phyloP scores from a whole-genome alignment of 306 rosid genomes.

The Castanospermum australe region DNA sequence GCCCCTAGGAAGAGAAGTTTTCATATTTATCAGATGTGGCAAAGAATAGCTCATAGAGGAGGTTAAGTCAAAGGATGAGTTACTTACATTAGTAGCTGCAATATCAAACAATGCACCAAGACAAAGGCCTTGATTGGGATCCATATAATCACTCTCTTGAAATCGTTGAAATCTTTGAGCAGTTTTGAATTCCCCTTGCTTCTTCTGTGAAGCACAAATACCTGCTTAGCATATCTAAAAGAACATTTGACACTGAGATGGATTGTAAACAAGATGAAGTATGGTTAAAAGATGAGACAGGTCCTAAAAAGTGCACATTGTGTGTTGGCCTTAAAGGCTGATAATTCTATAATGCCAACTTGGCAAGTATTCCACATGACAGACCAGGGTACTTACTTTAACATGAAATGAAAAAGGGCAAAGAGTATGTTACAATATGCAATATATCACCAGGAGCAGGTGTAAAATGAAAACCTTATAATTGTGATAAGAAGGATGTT shows the following conservation, averaged over 20 bases:
- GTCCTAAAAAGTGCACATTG: not conserved
- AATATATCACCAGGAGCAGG: not conserved
- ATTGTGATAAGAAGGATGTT: not conserved
- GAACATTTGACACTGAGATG: not conserved
- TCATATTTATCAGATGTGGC: not conserved
- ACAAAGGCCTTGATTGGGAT: conserved; percentile 62
- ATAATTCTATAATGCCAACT: not conserved
- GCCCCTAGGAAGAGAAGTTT: conserved; percentile 45
- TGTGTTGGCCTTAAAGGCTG: not conserved
- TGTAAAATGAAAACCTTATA: not conserved
- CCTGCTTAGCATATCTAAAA: not conserved
- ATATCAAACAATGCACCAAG: conserved; percentile 73
- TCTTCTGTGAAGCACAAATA: conserved; percentile 43
- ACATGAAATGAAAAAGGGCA: not conserved
- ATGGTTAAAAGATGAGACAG: not conserved
- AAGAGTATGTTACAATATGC: not conserved
- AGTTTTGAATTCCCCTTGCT: conserved; percentile 49
- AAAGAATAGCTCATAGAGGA: not conserved
- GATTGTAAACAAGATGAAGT: not conserved
- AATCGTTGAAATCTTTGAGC: conserved; percentile 54
- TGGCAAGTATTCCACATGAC: not conserved
- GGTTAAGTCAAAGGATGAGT: not conserved
- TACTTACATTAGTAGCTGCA: conserved; percentile 69
- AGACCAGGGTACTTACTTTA: not conserved
- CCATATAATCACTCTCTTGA: conserved; percentile 73